Base-by-base conservation (phyloP, 2,329 filamentous ascomycete species). In the Sporothrix euskadiensis region DNA sequence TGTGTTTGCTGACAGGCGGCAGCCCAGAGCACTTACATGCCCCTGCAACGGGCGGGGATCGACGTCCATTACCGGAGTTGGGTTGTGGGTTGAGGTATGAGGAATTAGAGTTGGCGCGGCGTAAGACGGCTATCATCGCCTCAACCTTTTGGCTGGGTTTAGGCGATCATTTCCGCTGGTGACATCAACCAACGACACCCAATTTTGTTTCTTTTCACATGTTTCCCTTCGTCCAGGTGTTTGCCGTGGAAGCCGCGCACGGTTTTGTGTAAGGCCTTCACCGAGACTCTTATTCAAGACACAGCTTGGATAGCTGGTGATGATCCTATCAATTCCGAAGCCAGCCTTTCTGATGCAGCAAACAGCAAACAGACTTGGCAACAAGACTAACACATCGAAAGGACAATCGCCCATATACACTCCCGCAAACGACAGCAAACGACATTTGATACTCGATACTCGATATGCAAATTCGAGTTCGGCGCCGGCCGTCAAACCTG, bases 41-140 rank as follows among this genome's bases (percentile, higher is more conserved):
- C 56, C n/a, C 59, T 26, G 19, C 9, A 44, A 35, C 19, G 59
- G 2, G 59, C 19, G 59, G 2, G 16, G 35, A 66, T 19, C 39
- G 41, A 47, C 5, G 26, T n/a, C 10, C 39, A 12, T 9, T 57
- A 35, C 52, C 44, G 41, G 41, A 44, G 6, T 14, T 44, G 41
- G 41, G 6, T 35, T 8, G 5, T 35, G 35, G 35, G 35, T 8
- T 35, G 35, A 35, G 35, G 35, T 4, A 9, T 44, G 41, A 44
- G 12, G 12, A 30, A 9, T 19, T n/a, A 35, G 26, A 61, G 57
- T 61, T 61, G 7, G 39, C n/a, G 66, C 49, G 32, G 30, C 66
- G 32, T 54, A 70, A 57, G n/a, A 59, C 68, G 68, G 52, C 32
- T 44, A 70, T 70, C 22, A n/a, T 70, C 68, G 68, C 68, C 32